A percentile compares a stretch with the other conserved stretches of the same genome.
Evolutionary conservation across 1,284 basidiomycete genomes (phyloP).

Genomic region (Ganoderma boninense): DNA sequence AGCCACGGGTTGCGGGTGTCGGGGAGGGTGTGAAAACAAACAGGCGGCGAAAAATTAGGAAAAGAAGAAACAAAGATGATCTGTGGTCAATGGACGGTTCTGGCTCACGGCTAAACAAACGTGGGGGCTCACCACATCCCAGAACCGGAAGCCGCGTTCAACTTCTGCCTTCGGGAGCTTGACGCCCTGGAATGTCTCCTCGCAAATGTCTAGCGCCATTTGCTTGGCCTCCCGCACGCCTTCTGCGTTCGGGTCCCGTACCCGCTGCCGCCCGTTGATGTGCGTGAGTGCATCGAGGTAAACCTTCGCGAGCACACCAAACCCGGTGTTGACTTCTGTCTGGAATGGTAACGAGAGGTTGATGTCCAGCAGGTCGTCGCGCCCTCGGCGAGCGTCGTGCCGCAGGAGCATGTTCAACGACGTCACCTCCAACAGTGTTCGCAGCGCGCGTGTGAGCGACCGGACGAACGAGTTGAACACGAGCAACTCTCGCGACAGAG

Average conservation of each 20-base stretch:
- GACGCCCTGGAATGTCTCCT: slow-evolving; percentile 93
- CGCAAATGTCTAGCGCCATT: slow-evolving; percentile 90
- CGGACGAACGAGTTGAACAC: slow-evolving; percentile 99
- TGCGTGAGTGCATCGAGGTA: slow-evolving; percentile 93
- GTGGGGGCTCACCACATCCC: slow-evolving; percentile 85
- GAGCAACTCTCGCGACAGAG: slow-evolving; percentile 93
- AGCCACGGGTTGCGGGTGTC: not conserved
- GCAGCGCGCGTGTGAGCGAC: slow-evolving; percentile 87
- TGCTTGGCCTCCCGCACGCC: slow-evolving; percentile 87
- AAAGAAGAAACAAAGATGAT: slow-evolving; percentile 22
- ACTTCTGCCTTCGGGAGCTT: slow-evolving; percentile 90
- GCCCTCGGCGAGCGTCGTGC: slow-evolving; percentile 82
- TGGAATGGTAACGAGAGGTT: slow-evolving; percentile 94
- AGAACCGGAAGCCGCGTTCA: slow-evolving; percentile 96
- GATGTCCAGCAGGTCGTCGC: slow-evolving; percentile 95
- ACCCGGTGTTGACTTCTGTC: slow-evolving; percentile 95
- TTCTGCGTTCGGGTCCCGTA: slow-evolving; percentile 77
- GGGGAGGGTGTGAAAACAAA: slow-evolving; percentile 2
- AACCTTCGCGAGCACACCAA: slow-evolving; percentile 96
- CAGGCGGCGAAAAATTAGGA: slow-evolving; percentile 22
- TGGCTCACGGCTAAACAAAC: slow-evolving; percentile 10
- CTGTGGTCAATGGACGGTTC: slow-evolving; percentile 19
- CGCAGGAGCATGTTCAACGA: slow-evolving; percentile 93
- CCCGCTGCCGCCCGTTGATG: slow-evolving; percentile 79
- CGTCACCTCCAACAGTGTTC: slow-evolving; percentile 91